Evolutionary conservation across 495 filamentous ascomycete genomes (phyloP), one percentile per base, ranked within the genome.

Genomic region (Tuber melanosporum): DNA sequence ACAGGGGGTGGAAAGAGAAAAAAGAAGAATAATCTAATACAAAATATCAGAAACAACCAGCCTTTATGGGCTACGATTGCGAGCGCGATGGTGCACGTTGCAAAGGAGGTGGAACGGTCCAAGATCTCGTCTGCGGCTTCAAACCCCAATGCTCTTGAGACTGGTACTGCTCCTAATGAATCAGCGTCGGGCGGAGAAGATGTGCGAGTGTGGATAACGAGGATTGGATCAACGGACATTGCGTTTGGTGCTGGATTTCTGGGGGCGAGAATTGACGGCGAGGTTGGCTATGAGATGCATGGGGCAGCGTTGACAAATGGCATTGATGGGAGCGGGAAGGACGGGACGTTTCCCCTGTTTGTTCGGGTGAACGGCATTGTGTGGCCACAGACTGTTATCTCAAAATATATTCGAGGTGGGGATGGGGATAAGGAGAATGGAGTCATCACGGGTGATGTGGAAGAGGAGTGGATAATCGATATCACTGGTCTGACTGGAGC

Each of bases 1-100:
- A 79, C 77, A 57, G 46, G 73, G 22, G n/a, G 70, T 26, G 81
- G 75, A 73, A 82, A 77, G 71, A 74, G 57, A 47, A 83, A 83
- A 78, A 83, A 83, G 77, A 83, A 83, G 77, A 81, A 77, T 43
- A 81, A 77, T 43, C 79, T 80, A 76, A 76, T 80, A 74, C 77
- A 81, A 77, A 80, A 75, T 76, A 77, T 83, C 44, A 79, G 82
- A 73, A 77, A 78, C 75, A 82, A 79, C 44, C 82, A 83, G 47
- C 82, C 82, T 26, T 36, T 83, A 76, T 83, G 82, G 82, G 82
- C 82, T 73, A 83, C 82, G 36, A 77, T 83, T 73, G 82, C 82
- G n/a, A 83, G 76, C n/a, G 78, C 77, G 43, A 79, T 83, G 71
- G 79, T 83, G 42, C 82, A 83, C 43, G 77, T 83, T 74, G 82